phyloP scores from a whole-genome alignment of 805 yeast genomes.

The Brettanomyces anomalus region DNA sequence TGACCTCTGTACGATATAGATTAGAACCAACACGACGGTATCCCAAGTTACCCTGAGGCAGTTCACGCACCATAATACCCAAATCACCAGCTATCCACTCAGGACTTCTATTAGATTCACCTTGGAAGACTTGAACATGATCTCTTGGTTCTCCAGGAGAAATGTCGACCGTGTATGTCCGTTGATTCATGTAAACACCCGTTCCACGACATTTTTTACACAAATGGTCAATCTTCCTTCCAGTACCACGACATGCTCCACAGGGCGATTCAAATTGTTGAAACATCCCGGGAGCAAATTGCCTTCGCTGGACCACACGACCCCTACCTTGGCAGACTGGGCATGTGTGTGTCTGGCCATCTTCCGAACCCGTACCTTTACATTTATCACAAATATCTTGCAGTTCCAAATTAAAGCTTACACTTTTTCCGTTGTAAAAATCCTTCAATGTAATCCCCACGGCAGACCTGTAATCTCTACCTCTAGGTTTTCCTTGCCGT shows the following conservation, averaged over 20 bases:
- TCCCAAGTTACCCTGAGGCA: conserved; percentile 52
- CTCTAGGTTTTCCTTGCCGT: conserved; percentile 33
- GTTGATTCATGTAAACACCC: conserved; percentile 47
- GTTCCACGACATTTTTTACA: conserved; percentile 69
- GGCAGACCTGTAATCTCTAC: conserved; percentile 51
- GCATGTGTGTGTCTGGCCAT: conserved; percentile 63
- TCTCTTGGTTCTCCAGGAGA: conserved; percentile 65
- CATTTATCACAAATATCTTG: conserved; percentile 72
- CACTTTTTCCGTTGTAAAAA: conserved; percentile 58
- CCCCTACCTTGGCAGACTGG: conserved; percentile 71
- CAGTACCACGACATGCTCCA: conserved; percentile 73
- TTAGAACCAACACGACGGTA: conserved; percentile 71
- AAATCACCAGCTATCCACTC: conserved; percentile 80
- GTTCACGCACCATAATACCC: conserved; percentile 50
- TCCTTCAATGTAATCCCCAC: conserved; percentile 53
- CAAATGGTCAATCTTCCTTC: conserved; percentile 50
- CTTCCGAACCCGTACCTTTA: conserved; percentile 78
- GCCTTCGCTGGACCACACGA: conserved; percentile 50
- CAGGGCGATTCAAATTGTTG: conserved; percentile 78
- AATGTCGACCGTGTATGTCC: conserved; percentile 53
- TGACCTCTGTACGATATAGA: conserved; percentile 72
- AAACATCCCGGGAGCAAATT: conserved; percentile 83
- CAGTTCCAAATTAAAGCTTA: conserved; percentile 56
- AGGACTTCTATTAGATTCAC: conserved; percentile 81
- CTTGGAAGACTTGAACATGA: conserved; percentile 47